A percentile compares a stretch with the other conserved stretches of the same genome.
Evolutionary conservation across 2,329 filamentous ascomycete species (phyloP).

Genomic region (Chaetomiaceae sp.): DNA sequence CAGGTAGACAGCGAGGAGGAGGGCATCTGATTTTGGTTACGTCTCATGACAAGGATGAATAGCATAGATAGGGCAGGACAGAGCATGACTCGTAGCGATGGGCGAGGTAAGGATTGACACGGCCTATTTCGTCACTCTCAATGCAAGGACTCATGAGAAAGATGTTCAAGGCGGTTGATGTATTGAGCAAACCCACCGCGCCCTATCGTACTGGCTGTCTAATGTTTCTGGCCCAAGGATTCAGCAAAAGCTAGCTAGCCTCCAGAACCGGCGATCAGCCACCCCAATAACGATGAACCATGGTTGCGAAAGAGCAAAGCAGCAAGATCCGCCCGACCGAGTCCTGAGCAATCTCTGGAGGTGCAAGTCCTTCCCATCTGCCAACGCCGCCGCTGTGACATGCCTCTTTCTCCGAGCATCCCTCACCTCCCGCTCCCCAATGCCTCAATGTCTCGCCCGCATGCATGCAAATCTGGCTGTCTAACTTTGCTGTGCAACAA

Average conservation of each 20-base stretch:
- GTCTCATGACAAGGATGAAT: not conserved
- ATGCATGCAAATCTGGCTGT: conserved; percentile 2
- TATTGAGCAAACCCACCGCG: conserved; percentile 16
- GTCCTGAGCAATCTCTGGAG: not conserved
- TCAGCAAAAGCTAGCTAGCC: not conserved
- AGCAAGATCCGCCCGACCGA: not conserved
- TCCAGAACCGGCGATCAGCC: not conserved
- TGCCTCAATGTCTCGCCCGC: not conserved
- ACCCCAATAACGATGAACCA: not conserved
- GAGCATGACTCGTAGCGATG: no score
- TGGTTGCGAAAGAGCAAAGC: not conserved
- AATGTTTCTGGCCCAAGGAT: not conserved
- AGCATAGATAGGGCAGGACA: not conserved
- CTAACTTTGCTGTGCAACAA: conserved; percentile 2
- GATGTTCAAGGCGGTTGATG: conserved; percentile 4
- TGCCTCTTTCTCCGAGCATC: not conserved
- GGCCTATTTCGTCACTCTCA: not conserved
- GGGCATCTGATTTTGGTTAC: not conserved
- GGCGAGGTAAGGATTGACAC: no score
- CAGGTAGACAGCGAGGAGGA: conserved; percentile 1
- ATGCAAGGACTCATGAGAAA: not conserved
- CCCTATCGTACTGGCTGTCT: conserved; percentile 4
- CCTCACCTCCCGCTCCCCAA: not conserved
- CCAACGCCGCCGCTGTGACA: conserved; percentile 5
- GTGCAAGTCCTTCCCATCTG: not conserved